Base-by-base conservation (phyloP, 768 basidiomycete species). In the Boletus rufocinnamomeus region DNA sequence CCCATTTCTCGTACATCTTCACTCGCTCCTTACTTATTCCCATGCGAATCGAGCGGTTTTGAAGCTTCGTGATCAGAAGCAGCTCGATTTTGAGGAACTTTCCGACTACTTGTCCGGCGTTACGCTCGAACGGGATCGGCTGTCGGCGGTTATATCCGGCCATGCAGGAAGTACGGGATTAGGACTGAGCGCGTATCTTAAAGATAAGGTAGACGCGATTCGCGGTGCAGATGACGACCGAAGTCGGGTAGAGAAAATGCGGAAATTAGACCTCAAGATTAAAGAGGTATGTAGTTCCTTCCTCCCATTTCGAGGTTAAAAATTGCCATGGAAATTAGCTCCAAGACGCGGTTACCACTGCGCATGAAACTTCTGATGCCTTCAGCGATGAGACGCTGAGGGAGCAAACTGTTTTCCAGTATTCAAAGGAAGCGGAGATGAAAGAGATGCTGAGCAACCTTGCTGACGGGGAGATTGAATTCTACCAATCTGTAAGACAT, bases 11-110 rank as follows among this genome's bases (percentile, higher is more conserved):
- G 76, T 87, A 30, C 93, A 96, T 68, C 79, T 98, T 1, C 94
- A 97, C 68, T 93, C 95, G 2, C 80, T 98, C 7, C 79, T 95
- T n/a, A 83, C 87, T n/a, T 98, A 98, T 74, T 93, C 94, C 2
- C 87, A 93, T 69, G 88, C 92, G 32, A 96, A 98, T 64, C 88
- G 93, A 52, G 86, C 89, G n/a, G 93, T 98, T 23, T 82, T 99
- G 63, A 96, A 93, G 74, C 82, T 97, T 32, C 87, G 97, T 46
- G 97, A 98, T 72, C 97, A 98, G 75, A 99, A 98, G 73, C 97
- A 99, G 72, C 84, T 98, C 55, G 97, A 99, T 70, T 96, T 98
- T 62, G 97, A 99, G 75, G 96, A 98, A 71, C 82, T 98, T 10
- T 93, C 94, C 2, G 91, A 94, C 52, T 98, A 98, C 73, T 81